phyloP scores from a whole-genome alignment of 768 basidiomycete species.

The Chalciporus pseudorubinellus region DNA sequence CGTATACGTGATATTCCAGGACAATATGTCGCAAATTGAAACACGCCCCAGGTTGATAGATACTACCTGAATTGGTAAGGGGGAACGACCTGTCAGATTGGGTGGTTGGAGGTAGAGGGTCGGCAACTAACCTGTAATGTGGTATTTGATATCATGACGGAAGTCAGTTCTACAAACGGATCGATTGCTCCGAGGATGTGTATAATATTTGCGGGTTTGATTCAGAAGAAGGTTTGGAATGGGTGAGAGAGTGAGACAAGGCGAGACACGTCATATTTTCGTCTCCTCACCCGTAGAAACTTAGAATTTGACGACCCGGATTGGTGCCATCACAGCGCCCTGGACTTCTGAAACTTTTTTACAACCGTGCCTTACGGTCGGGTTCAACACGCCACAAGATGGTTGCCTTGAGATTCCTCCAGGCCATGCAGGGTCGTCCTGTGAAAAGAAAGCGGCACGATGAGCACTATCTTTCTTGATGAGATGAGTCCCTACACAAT shows the following conservation, averaged over 20 bases:
- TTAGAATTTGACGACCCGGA: neutral
- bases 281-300: neutral
- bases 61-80: slow-evolving; percentile 2
- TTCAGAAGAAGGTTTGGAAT: neutral
- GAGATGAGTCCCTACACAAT: too few relatives aligned
- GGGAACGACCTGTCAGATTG: neutral
- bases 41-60: neutral
- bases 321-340: too few relatives aligned
- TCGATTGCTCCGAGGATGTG: neutral
- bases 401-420: too few relatives aligned
- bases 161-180: neutral
- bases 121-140: neutral
- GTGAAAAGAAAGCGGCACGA: too few relatives aligned
- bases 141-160: neutral
- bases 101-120: neutral
- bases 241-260: neutral
- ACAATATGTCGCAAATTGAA: neutral
- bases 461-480: too few relatives aligned
- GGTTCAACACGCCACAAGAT: too few relatives aligned
- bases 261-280: neutral
- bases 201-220: neutral
- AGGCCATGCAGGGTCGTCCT: neutral
- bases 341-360: too few relatives aligned
- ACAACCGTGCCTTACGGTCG: too few relatives aligned
- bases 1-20: neutral